Conservation (phyloP, 2,329 filamentous ascomycete genomes). For the Ophiostoma sp. region DNA sequence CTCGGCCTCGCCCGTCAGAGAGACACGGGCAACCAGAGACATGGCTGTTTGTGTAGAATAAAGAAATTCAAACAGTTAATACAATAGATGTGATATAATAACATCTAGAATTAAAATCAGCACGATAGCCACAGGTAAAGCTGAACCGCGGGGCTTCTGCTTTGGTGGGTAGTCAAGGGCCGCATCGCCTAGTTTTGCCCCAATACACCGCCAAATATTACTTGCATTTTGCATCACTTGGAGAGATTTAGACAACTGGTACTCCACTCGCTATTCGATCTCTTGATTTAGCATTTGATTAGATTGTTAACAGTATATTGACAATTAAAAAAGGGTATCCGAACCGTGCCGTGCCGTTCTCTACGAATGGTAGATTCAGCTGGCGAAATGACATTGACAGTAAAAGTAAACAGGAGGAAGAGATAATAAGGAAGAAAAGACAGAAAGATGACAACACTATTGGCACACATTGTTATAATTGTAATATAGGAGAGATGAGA, state of each 20-base stretch:
- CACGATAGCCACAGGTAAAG: background rate
- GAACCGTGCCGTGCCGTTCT: background rate
- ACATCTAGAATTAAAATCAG: background rate
- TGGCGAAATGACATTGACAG: background rate
- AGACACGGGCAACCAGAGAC: conserved; percentile 45
- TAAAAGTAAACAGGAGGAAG: background rate
- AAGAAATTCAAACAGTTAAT: background rate
- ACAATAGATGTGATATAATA: background rate
- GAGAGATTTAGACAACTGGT: background rate
- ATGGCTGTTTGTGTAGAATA: conserved; percentile 33
- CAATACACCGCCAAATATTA: conserved; percentile 12
- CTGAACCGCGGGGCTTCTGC: background rate
- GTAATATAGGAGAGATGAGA: background rate
- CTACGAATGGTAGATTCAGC: background rate
- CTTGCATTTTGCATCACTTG: background rate
- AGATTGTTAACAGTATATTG: background rate
- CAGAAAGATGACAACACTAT: background rate
- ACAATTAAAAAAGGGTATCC: conserved; percentile 6
- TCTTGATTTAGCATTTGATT: background rate
- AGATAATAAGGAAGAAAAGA: background rate
- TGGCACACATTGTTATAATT: conserved; percentile 1
- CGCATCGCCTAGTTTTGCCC: conserved; percentile 2
- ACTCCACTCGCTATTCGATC: background rate
- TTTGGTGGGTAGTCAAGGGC: background rate
- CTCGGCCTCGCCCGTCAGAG: conserved; percentile 36